These are phyloP conservation scores for Phytophthora quininea DNA, from an alignment of 352 stramenopile species.

Conservation along the genomic window DNA sequence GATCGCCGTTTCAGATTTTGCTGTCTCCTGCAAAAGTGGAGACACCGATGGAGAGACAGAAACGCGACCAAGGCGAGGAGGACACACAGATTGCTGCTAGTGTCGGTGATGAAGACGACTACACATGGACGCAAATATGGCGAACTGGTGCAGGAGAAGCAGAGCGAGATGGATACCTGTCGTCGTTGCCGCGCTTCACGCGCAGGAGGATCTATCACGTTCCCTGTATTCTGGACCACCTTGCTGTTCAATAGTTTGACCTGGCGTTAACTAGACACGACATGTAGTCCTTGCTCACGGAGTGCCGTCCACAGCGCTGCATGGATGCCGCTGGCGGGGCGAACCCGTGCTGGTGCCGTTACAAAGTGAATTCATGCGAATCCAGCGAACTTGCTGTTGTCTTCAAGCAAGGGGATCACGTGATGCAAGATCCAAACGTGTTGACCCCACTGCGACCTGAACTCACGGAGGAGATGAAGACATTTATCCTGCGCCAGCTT, in stretches of 20 bases:
- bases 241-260: neutral
- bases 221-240: neutral
- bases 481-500: neutral
- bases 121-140: no score
- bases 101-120: no score
- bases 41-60: no score
- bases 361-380: constrained; percentile 9
- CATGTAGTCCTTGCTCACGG: neutral
- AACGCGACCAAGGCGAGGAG: no score
- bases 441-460: neutral
- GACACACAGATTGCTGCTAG: no score
- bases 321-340: neutral
- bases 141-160: no score
- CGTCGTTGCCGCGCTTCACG: no score
- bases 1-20: no score
- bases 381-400: neutral
- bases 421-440: constrained; percentile 1
- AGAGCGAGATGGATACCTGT: no score
- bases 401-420: constrained; percentile 3
- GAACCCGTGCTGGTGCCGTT: constrained; percentile 4
- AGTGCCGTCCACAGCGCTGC: neutral
- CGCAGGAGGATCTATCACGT: neutral
- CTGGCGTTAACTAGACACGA: neutral
- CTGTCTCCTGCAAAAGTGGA: no score
- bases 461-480: constrained; percentile 1